Conservation (phyloP, 2,329 filamentous ascomycete genomes). For the Lachnellula willkommii region DNA sequence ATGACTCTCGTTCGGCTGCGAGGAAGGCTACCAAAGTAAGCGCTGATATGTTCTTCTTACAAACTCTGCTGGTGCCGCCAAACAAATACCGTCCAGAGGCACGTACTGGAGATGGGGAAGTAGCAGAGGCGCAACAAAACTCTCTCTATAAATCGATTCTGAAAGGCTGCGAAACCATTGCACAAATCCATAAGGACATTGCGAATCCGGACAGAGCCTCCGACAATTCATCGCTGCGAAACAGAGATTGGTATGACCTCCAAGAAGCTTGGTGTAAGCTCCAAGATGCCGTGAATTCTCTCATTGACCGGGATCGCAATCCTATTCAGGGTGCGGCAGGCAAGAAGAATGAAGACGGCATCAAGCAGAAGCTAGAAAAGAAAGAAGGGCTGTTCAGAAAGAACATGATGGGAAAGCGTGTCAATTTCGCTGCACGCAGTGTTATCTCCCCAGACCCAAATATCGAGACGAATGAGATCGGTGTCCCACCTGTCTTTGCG, state of each 20-base stretch:
- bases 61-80: slow-evolving; percentile 79
- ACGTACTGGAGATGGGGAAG: slow-evolving; percentile 70
- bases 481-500: slow-evolving; percentile 95
- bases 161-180: slow-evolving; percentile 66
- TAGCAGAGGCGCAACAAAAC: slow-evolving; percentile 87
- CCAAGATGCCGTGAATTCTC: slow-evolving; percentile 85
- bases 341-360: slow-evolving; percentile 79
- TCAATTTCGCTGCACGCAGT: slow-evolving; percentile 95
- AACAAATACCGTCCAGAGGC: slow-evolving; percentile 89
- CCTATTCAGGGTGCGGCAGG: slow-evolving; percentile 73
- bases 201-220: slow-evolving; percentile 17
- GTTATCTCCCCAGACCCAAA: slow-evolving; percentile 98
- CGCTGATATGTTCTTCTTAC: slow-evolving; percentile 92
- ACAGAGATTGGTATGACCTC: slow-evolving; percentile 66
- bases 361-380: slow-evolving; percentile 97
- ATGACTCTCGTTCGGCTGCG: slow-evolving; percentile 61
- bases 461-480: slow-evolving; percentile 98
- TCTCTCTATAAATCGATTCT: slow-evolving; percentile 81
- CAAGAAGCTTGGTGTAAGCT: slow-evolving; percentile 77
- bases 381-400: slow-evolving; percentile 97
- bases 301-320: slow-evolving; percentile 86
- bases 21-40: slow-evolving; percentile 55
- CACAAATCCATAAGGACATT: slow-evolving; percentile 68
- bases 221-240: slow-evolving; percentile 32
- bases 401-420: slow-evolving; percentile 99